phyloP scores from a whole-genome alignment of 352 stramenopile genomes.

The Phytophthora tentaculata region DNA sequence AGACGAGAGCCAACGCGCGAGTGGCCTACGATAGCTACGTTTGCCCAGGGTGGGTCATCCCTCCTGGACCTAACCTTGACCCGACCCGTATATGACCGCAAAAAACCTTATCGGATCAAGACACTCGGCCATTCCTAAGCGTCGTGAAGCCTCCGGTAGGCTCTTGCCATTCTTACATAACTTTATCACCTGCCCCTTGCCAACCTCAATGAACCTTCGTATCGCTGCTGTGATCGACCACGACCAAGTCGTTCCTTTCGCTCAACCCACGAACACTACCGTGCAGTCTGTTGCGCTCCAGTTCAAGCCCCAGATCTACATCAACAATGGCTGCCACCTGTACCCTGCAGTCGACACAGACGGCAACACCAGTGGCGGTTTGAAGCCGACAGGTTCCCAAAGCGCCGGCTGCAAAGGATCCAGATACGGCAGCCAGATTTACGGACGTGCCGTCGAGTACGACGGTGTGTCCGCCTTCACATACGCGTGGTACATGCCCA shows the following conservation, averaged over 20 bases:
- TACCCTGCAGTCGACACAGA: constrained; percentile 10
- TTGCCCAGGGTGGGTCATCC: too few relatives aligned
- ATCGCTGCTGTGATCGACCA: not conserved
- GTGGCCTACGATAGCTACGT: too few relatives aligned
- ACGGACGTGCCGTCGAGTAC: not conserved
- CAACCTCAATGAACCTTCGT: too few relatives aligned
- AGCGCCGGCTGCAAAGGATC: not conserved
- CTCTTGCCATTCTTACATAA: too few relatives aligned
- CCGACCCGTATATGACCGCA: too few relatives aligned
- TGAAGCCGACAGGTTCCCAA: not conserved
- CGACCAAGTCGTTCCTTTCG: not conserved
- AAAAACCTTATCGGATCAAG: too few relatives aligned
- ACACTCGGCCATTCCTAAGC: too few relatives aligned
- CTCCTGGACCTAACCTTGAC: too few relatives aligned
- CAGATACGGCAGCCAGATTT: not conserved
- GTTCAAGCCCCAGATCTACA: constrained; percentile 14
- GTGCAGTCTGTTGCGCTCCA: not conserved
- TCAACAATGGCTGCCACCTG: constrained; percentile 14
- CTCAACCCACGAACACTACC: not conserved
- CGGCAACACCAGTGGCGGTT: not conserved
- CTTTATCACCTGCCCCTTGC: too few relatives aligned
- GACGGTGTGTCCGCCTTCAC: not conserved
- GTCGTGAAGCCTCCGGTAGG: too few relatives aligned
- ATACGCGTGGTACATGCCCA: not conserved
- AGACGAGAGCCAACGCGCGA: too few relatives aligned